Evolutionary conservation across 2,329 filamentous ascomycete genomes (phyloP), one percentile per base, ranked within the genome.

Genomic region (Aspergillus fumigatus): DNA sequence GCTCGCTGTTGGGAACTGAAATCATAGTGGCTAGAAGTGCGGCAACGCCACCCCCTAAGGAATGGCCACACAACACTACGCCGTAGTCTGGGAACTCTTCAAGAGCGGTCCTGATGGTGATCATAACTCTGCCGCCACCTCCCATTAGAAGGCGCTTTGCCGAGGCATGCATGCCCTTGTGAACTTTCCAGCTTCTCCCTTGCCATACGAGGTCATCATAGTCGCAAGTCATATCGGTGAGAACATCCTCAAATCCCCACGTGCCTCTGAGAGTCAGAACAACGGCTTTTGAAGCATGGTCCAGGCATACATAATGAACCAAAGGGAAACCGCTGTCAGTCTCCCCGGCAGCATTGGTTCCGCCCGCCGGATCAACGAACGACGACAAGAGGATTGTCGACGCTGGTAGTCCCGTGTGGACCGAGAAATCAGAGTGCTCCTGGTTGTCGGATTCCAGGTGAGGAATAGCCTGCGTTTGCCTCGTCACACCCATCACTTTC

Each of bases 131-230:
- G 1, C 86, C 85, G 50, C 88, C 86, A 49, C 82, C 84, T 8
- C 87, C 86, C 64, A 86, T 87, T 0, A 90, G 75, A 0, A 90
- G 78, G 10, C 87, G 82, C 21, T 83, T 80, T 3, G 88, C 88
- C 1, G 87, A 89, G 0, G 87, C 86, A 67, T 89, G 86, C 54
- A 90, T 85, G 14, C 88, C 88, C 68, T 89, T 89, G 72, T 90
- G 88, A 0, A 90, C 87, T 61, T 87, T 84, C 75, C 88, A 89
- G 1, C 76, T 75, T 56, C 79, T 82, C 17, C 85, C 85, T 56
- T 84, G 80, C 85, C 88, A 75, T 57, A 70, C 66, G 3, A 75
- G 64, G 54, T 85, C 80, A 62, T 88, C 86, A 60, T 89, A 90
- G 49, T 89, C 87, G 70, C 87, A 90, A 29, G 87, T 87, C 81